Evolutionary conservation across 2,329 filamentous ascomycete species (phyloP).

Genomic region (Zymoseptoria crescenta): DNA sequence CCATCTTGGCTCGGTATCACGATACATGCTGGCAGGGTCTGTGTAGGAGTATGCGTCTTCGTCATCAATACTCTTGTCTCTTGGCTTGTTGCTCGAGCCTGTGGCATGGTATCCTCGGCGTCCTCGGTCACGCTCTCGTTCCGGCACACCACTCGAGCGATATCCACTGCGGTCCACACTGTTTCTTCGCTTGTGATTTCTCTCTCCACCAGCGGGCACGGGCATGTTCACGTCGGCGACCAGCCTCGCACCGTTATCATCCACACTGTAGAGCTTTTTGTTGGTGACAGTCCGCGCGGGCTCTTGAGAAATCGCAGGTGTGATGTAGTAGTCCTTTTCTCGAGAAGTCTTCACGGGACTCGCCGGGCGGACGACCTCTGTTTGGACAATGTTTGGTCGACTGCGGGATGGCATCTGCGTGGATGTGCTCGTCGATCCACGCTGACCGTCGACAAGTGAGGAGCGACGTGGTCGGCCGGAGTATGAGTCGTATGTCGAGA

Average conservation of each 20-base stretch:
- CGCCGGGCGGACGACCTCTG: conserved; percentile 28
- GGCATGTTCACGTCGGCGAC: conserved; percentile 33
- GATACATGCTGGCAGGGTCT: conserved; percentile 43
- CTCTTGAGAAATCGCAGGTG: conserved; percentile 27
- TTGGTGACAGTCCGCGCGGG: conserved; percentile 27
- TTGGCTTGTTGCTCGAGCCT: conserved; percentile 15
- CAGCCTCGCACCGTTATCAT: conserved; percentile 36
- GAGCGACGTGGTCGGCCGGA: conserved; percentile 39
- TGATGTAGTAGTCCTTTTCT: conserved; percentile 34
- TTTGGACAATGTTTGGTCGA: conserved; percentile 29
- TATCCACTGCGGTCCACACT: conserved; percentile 26
- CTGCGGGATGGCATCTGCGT: conserved; percentile 26
- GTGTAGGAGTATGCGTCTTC: conserved; percentile 44
- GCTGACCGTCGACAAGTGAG: conserved; percentile 33
- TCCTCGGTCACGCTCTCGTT: conserved; percentile 20
- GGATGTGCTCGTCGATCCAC: conserved; percentile 22
- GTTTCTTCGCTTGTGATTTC: conserved; percentile 29
- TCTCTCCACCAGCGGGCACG: conserved; percentile 31
- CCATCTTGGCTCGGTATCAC: conserved; percentile 44
- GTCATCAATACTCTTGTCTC: conserved; percentile 29
- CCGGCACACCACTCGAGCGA: conserved; percentile 12
- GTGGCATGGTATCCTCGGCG: conserved; percentile 27
- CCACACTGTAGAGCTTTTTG: conserved; percentile 44
- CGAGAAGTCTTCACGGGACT: conserved; percentile 36
- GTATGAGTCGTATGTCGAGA: conserved; percentile 37